These are phyloP conservation scores for Tilletia horrida DNA, from an alignment of 1,284 basidiomycete species.

Conservation along the genomic window DNA sequence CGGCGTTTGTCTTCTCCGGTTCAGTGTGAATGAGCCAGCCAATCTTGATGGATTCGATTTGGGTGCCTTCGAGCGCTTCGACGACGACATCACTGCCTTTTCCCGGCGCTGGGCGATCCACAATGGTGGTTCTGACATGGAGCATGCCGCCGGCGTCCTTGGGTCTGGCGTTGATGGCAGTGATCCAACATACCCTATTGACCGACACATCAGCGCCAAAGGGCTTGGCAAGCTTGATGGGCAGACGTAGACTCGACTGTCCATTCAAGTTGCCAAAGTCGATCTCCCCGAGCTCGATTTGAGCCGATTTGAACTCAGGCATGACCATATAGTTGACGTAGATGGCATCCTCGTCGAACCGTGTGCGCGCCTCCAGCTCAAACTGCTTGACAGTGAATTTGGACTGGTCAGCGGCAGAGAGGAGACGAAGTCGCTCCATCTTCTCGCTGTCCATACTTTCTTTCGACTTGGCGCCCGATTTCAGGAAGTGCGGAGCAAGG, in stretches of 20 bases:
- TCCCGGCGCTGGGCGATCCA: not conserved
- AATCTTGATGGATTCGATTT: not conserved
- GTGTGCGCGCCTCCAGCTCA: not conserved
- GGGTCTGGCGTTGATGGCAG: not conserved
- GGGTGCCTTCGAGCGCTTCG: conserved; percentile 8
- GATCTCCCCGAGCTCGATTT: conserved; percentile 1
- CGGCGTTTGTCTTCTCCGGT: conserved; percentile 9
- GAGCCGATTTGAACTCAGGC: conserved; percentile 1
- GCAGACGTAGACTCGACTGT: not conserved
- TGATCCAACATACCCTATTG: not conserved
- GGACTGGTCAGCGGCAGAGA: not conserved
- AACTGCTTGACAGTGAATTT: not conserved
- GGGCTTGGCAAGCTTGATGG: not conserved
- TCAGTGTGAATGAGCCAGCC: conserved; percentile 16
- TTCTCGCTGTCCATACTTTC: not conserved
- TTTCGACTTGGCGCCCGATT: not conserved
- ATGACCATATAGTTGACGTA: conserved; percentile 16
- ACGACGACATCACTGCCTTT: not conserved
- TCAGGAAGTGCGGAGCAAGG: conserved; percentile 9
- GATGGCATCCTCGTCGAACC: conserved; percentile 1
- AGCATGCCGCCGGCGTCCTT: not conserved
- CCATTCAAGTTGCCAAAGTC: not conserved
- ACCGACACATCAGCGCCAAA: not conserved
- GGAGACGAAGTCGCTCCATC: not conserved
- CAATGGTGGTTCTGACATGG: not conserved